Evolutionary conservation across 1,284 basidiomycete genomes (phyloP).

Genomic region (Malassezia brasiliensis): DNA sequence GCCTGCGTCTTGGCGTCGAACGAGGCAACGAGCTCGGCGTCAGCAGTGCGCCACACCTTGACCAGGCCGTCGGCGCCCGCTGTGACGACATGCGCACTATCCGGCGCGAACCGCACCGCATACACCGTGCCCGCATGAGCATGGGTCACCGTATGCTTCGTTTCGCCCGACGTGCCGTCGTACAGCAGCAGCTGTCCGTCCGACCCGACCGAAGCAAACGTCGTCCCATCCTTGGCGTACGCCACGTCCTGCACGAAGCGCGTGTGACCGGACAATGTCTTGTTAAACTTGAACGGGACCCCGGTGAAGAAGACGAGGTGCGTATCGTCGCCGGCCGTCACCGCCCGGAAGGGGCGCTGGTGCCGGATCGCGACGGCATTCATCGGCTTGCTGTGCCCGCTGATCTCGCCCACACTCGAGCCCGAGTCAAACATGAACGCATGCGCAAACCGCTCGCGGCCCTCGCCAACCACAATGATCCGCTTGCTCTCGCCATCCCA

Average conservation of each 20-base stretch:
- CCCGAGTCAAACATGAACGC: conserved; percentile 56
- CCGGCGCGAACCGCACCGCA: conserved; percentile 51
- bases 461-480: conserved; percentile 91
- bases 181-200: conserved; percentile 83
- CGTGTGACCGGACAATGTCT: conserved; percentile 58
- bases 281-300: conserved; percentile 52
- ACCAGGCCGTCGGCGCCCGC: conserved; percentile 76
- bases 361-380: conserved; percentile 84
- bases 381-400: conserved; percentile 84
- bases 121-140: conserved; percentile 50
- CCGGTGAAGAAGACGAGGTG: conserved; percentile 72
- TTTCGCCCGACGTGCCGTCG: conserved; percentile 80
- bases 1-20: conserved; percentile 27
- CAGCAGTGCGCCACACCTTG: conserved; percentile 33
- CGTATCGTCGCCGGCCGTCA: conserved; percentile 59
- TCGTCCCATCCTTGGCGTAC: conserved; percentile 57
- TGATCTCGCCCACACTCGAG: conserved; percentile 81
- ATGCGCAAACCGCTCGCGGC: conserved; percentile 61
- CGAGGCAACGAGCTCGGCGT: conserved; percentile 19
- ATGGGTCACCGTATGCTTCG: conserved; percentile 6
- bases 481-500: conserved; percentile 91
- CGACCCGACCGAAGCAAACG: conserved; percentile 78
- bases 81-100: conserved; percentile 65
- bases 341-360: conserved; percentile 78
- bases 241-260: conserved; percentile 89